Evolutionary conservation across 2,329 filamentous ascomycete genomes (phyloP), one percentile per base, ranked within the genome.

Genomic region (Cadophora sp.): DNA sequence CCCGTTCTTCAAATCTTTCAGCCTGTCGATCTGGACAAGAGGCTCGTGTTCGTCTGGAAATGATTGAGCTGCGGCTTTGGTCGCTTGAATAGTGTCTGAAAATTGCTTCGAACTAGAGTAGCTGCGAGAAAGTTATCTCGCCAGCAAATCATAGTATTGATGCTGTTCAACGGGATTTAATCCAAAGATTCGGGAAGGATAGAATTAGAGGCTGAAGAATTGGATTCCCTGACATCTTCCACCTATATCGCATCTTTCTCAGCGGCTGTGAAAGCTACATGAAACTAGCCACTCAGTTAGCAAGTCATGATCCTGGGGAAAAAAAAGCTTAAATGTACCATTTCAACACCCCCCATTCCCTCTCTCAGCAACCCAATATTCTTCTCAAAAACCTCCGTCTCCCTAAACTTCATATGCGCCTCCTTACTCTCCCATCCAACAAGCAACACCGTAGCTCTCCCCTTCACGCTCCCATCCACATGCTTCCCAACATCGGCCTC

Each of bases 371-470:
- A 34, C 19, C 29, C 55, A 26, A 73, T 68, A 64, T 72, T 69
- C 22, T 72, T 64, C n/a, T 68, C 59, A 56, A 74, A 76, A 11
- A 46, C 9, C 22, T 73, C 61, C 19, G 70, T 73, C 46, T 73
- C 68, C 31, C 66, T 68, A 55, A 76, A 76, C 16, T 66, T 59
- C 68, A 72, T 62, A 69, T 76, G 75, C 19, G 37, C 62, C 59
- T 73, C 74, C 48, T 66, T 69, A 53, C 62, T 72, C 64, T 72
- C 66, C 75, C 75, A 77, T 6, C 70, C 73, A 24, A 71, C 14
- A 26, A 67, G 53, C 14, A 73, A 40, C 31, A 73, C 67, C 7
- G 67, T 27, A 1, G 67, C 73, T 37, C 61, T 74, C 6, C 69
- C 72, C 60, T 67, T 63, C 26, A 62, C 65, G 14, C 27, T 69